Evolutionary conservation across 495 filamentous ascomycete genomes (phyloP).

Genomic region (Penicillium maclennaniae): DNA sequence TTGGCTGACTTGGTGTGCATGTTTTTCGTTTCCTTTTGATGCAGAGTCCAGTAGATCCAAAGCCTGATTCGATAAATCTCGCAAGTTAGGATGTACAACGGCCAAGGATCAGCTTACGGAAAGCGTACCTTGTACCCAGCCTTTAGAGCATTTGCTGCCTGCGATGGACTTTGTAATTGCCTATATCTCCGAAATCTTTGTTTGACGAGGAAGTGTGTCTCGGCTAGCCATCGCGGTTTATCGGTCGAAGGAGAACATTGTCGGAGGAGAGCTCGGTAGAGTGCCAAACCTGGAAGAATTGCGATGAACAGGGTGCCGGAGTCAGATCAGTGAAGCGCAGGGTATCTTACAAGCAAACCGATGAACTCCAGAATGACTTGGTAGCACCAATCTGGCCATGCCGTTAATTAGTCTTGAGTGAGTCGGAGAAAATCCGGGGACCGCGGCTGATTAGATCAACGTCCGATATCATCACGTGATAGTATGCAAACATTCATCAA

Average conservation of each 20-base stretch:
- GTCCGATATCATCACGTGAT: conserved; percentile 5
- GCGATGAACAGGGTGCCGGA: conserved; percentile 7
- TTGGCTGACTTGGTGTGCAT: conserved; percentile 18
- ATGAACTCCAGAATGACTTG: conserved; percentile 50
- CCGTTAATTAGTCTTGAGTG: conserved; percentile 1
- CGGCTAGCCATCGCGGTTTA: conserved; percentile 31
- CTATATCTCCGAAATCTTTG: conserved; percentile 57
- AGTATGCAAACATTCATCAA: background rate
- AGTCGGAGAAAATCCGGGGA: conserved; percentile 10
- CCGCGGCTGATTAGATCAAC: conserved; percentile 4
- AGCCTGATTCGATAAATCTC: conserved; percentile 19
- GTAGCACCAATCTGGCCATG: conserved; percentile 45
- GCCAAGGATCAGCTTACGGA: background rate
- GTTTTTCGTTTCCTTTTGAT: conserved; percentile 26
- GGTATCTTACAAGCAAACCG: conserved; percentile 58
- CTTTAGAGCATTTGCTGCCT: conserved; percentile 51
- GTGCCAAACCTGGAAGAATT: conserved; percentile 56
- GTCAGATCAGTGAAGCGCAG: background rate
- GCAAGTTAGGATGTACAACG: conserved; percentile 14
- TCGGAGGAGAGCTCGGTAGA: conserved; percentile 68
- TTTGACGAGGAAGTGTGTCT: conserved; percentile 44
- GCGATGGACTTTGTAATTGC: conserved; percentile 49
- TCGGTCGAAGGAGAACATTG: conserved; percentile 51
- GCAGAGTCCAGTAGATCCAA: conserved; percentile 40
- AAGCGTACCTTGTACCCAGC: conserved; percentile 61